Evolutionary conservation across 352 stramenopile genomes (phyloP).

Genomic region (Globisporangium lucens): DNA sequence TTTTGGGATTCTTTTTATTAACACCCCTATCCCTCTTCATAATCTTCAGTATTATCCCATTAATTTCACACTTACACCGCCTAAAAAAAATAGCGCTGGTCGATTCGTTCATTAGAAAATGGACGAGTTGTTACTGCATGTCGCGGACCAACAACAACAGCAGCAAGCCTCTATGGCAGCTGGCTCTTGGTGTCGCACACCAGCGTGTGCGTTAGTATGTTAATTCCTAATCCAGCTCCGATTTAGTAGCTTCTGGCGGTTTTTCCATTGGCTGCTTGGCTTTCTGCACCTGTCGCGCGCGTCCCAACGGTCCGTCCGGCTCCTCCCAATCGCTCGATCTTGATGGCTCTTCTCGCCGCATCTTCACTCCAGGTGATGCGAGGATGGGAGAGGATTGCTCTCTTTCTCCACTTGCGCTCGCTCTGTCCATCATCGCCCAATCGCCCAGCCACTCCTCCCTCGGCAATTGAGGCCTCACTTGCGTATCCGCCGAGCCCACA

Average conservation of each 20-base stretch:
- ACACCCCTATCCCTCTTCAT: neutral
- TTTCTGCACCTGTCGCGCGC: neutral
- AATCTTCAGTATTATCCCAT: neutral
- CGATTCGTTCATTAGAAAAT: neutral
- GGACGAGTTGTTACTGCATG: neutral
- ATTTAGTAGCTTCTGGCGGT: neutral
- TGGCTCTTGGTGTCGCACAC: neutral
- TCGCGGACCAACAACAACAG: neutral
- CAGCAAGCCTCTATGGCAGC: neutral
- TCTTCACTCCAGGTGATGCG: neutral
- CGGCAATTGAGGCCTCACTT: neutral
- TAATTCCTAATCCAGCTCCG: neutral
- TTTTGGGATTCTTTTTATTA: neutral
- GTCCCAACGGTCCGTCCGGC: neutral
- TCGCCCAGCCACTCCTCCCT: neutral
- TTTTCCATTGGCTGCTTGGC: neutral
- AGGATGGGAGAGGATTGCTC: constrained; percentile 5
- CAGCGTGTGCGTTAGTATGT: neutral
- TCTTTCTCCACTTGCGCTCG: constrained; percentile 6
- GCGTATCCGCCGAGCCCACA: neutral
- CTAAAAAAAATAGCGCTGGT: neutral
- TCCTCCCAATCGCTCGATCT: neutral
- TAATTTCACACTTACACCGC: neutral
- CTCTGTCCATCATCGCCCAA: constrained; percentile 3
- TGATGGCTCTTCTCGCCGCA: constrained; percentile 10